Evolutionary conservation across 768 basidiomycete species (phyloP).

Genomic region (Mycena haematopus): DNA sequence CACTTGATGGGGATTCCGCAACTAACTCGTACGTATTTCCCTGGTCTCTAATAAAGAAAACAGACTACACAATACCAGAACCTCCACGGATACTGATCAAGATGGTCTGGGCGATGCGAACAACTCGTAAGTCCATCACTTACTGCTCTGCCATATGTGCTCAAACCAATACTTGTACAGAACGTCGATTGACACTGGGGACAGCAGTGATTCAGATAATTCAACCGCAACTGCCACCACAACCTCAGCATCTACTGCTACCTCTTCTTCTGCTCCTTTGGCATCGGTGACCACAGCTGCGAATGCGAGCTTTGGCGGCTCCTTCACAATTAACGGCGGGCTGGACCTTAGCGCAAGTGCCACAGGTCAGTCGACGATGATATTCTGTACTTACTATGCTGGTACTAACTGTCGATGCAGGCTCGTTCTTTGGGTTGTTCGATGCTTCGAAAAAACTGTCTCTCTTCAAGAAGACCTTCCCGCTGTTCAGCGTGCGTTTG

Average conservation of each 20-base stretch:
- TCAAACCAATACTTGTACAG: neutral
- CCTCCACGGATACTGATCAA: neutral
- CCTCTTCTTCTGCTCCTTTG: conserved; percentile 8
- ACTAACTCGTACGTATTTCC: neutral
- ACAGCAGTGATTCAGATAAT: neutral
- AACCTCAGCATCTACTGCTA: neutral
- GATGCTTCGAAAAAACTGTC: conserved; percentile 22
- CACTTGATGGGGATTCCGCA: neutral
- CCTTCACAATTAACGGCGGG: conserved; percentile 18
- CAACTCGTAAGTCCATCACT: neutral
- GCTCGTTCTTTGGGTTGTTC: conserved; percentile 22
- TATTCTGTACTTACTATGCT: neutral
- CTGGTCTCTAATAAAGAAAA: neutral
- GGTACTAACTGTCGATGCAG: neutral
- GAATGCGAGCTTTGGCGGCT: conserved; percentile 17
- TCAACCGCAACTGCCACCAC: neutral
- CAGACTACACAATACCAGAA: neutral
- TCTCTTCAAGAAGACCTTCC: conserved; percentile 26
- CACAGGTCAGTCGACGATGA: neutral
- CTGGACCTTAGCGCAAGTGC: conserved; percentile 24
- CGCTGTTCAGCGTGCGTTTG: conserved; percentile 17
- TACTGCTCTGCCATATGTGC: too few relatives aligned
- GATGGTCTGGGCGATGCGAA: neutral
- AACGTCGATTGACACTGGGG: neutral
- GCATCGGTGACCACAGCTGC: conserved; percentile 2